Evolutionary conservation across 2,329 filamentous ascomycete genomes (phyloP).

Genomic region (Fusarium brevicatenulatum): DNA sequence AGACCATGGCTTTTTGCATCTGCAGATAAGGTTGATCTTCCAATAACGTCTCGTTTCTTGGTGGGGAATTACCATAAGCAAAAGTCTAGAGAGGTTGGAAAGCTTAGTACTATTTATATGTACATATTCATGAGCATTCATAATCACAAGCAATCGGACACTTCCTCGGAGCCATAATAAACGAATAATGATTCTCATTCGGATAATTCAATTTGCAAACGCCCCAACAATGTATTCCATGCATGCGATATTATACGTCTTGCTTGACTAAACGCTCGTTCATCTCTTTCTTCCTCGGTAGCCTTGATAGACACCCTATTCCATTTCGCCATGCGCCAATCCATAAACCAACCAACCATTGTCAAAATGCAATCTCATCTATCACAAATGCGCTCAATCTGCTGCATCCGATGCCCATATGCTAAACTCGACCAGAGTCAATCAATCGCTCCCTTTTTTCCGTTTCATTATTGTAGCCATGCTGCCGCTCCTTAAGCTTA

Average conservation of each 20-base stretch:
- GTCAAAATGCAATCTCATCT: constrained; percentile 16
- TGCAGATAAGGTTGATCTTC: constrained; percentile 33
- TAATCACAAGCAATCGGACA: not conserved
- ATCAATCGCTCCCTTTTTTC: constrained; percentile 21
- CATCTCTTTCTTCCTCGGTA: not conserved
- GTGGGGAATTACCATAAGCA: constrained; percentile 22
- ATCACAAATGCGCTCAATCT: constrained; percentile 39
- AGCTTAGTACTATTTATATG: not conserved
- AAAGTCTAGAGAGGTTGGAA: not conserved
- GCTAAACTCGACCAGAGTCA: constrained; percentile 18
- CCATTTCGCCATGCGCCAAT: constrained; percentile 40
- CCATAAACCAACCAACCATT: constrained; percentile 17
- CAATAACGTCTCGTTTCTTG: constrained; percentile 22
- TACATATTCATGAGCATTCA: not conserved
- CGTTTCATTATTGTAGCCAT: constrained; percentile 16
- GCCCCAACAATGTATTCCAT: constrained; percentile 19
- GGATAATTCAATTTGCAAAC: not conserved
- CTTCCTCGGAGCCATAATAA: not conserved
- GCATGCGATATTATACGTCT: not conserved
- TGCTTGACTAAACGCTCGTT: not conserved
- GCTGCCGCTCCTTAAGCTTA: constrained; percentile 4
- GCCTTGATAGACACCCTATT: not conserved
- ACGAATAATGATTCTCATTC: not conserved
- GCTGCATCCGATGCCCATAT: constrained; percentile 27
- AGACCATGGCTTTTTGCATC: not conserved